Evolutionary conservation across 2,329 filamentous ascomycete species (phyloP).

Genomic region (Epichloe scottii): DNA sequence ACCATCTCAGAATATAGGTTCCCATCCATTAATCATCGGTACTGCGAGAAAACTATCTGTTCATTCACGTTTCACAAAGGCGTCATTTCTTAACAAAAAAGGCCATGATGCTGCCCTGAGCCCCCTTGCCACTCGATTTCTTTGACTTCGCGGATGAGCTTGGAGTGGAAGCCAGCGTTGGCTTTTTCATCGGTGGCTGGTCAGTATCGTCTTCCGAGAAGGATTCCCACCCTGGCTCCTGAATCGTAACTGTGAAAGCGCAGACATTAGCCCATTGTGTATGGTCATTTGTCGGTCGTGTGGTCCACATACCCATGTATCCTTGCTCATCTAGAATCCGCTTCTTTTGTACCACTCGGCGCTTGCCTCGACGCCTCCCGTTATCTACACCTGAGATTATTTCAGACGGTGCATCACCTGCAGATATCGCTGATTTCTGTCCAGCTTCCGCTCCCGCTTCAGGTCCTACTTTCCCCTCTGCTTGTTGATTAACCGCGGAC

Average conservation of each 20-base stretch:
- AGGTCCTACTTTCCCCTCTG: conserved; percentile 21
- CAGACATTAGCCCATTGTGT: neutral
- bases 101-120: conserved; percentile 78
- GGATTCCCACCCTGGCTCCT: conserved; percentile 78
- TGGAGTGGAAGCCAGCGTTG: conserved; percentile 33
- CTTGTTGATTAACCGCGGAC: conserved; percentile 25
- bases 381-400: conserved; percentile 38
- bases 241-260: conserved; percentile 58
- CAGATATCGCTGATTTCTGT: conserved; percentile 18
- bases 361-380: conserved; percentile 61
- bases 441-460: conserved; percentile 22
- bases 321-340: conserved; percentile 79
- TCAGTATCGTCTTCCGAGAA: conserved; percentile 81
- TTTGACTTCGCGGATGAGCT: conserved; percentile 39
- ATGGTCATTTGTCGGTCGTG: neutral
- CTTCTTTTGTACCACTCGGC: conserved; percentile 78
- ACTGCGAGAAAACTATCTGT: neutral
- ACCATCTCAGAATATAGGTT: neutral
- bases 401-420: conserved; percentile 34
- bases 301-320: conserved; percentile 59
- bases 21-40: neutral
- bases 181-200: conserved; percentile 35
- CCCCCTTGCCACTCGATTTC: conserved; percentile 43
- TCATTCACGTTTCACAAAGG: neutral
- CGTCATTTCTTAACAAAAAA: conserved; percentile 73